Evolutionary conservation across 2,329 filamentous ascomycete genomes (phyloP), one percentile per base, ranked within the genome.

Genomic region (Daldinia sp.): DNA sequence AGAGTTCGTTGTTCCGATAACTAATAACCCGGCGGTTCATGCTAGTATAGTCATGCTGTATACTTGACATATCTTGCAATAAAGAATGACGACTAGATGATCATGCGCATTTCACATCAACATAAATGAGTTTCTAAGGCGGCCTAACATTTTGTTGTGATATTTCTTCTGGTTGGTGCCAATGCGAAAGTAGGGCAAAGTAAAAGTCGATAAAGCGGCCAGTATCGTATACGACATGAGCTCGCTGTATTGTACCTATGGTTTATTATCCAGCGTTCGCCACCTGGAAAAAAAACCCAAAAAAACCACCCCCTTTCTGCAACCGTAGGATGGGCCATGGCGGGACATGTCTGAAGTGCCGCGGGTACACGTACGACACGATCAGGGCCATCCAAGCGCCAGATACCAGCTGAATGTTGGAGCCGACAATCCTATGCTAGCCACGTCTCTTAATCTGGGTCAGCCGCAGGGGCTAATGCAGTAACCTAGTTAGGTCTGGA

Each of bases 391-490:
- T 63, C 32, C 27, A 34, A 54, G 51, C 13, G 19, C 19, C 19
- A 35, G 19, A 23, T 48, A n/a, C 35, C 47, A 64, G 57, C 61
- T 61, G 57, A 61, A 56, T 45, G 15, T n/a, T 35, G 43, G 55
- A 55, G 25, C 37, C 23, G 53, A 61, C 21, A 61, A 54, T 53
- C 15, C 43, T 25, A 50, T 64, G 41, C 49, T 63, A 63, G 52
- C 47, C 34, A 39, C n/a, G 45, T 63, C 50, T 56, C 59, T 57
- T 41, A 61, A 65, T 62, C 37, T 65, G 41, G 56, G 34, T 61
- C 62, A 63, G 58, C 59, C 62, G 65, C 58, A 67, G 59, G 43
- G 35, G 51, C 58, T 63, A 64, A 63, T 58, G 59, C 56, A 53
- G 49, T 27, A n/a, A n/a, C n/a, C n/a, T n/a, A 27, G 63, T 43